Base-by-base conservation (phyloP, 306 rosid species). In the Canavalia gladiata region DNA sequence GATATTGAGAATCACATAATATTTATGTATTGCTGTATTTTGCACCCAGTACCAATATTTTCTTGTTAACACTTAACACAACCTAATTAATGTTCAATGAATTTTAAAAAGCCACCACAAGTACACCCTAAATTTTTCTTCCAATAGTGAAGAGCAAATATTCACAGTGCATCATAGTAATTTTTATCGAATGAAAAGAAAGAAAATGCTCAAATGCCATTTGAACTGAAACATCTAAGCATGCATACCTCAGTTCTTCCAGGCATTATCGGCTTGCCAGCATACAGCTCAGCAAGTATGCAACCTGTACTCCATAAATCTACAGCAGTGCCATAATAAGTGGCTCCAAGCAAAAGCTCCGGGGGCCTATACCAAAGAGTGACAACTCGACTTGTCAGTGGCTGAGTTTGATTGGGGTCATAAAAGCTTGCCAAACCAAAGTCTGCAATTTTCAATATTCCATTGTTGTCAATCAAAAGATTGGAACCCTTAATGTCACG, bases 291-390 rank as follows among this genome's bases (percentile, higher is more conserved):
- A 83, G 98, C 97, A 11, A 94, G 94, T 87, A 94, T 94, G 84
- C 98, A 94, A 81, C 98, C 98, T 51, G 98, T 85, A 75, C 98
- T 94, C 98, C 98, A 94, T 79, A 94, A 82, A 87, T 94, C 98
- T 52, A 94, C 97, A 31, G 98, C 90, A 28, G 85, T 90, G 81
- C 92, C 95, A 77, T 94, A 94, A 85, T 88, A 90, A 60, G 95
- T 94, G 84, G 98, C 98, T 72, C 98, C 98, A 55, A 94, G 98
- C 82, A 94, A 92, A 78, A 94, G 97, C 89, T 94, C 98, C 0
- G 97, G 98, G 0, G 98, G 98, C 41, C 98, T 88, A 56, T 94
- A 94, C 98, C 98, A 94, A 64, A 94, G 97, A 45, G 98, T 94
- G 75, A 94, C 98, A 80, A 94, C 98, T 76, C 98, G 95, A 75